Conservation (phyloP, 352 stramenopile genomes). For the Porosira glacialis region DNA sequence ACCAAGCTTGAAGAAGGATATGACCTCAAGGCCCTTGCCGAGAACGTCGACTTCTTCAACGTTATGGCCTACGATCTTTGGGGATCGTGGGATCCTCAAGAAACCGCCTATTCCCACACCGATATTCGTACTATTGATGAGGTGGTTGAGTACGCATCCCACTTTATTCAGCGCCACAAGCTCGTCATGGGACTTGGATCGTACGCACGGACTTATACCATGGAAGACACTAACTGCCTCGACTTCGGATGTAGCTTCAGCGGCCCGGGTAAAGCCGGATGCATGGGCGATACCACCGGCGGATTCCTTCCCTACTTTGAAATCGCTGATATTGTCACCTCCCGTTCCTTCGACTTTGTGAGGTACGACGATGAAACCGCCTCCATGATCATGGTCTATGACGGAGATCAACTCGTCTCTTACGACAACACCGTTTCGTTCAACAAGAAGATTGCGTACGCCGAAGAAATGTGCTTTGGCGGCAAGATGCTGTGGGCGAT, state of each 20-base stretch:
- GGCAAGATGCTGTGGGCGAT: slow-evolving; percentile 59
- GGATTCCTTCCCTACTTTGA: slow-evolving; percentile 60
- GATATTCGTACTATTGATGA: slow-evolving; percentile 47
- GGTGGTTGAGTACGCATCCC: slow-evolving; percentile 47
- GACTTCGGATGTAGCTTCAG: slow-evolving; percentile 48
- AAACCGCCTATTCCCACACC: slow-evolving; percentile 46
- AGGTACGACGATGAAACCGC: slow-evolving; percentile 28
- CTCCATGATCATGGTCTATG: slow-evolving; percentile 51
- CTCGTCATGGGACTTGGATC: slow-evolving; percentile 44
- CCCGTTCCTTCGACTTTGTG: slow-evolving; percentile 47
- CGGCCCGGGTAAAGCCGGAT: slow-evolving; percentile 44
- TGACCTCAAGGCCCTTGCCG: slow-evolving; percentile 43
- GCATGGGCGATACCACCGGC: slow-evolving; percentile 47
- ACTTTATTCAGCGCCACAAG: slow-evolving; percentile 39
- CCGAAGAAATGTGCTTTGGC: slow-evolving; percentile 49
- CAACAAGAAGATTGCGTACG: slow-evolving; percentile 52
- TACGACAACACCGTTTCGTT: slow-evolving; percentile 59
- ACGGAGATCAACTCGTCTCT: slow-evolving; percentile 51
- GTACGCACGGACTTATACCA: slow-evolving; percentile 55
- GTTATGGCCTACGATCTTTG: slow-evolving; percentile 62
- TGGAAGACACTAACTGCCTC: slow-evolving; percentile 44
- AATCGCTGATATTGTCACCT: slow-evolving; percentile 47
- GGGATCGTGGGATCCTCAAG: slow-evolving; percentile 50
- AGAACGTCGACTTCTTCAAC: slow-evolving; percentile 54
- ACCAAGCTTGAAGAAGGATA: slow-evolving; percentile 37